These are phyloP conservation scores for Stemphylium lycopersici DNA, from an alignment of 2,329 filamentous ascomycete species.

Conservation along the genomic window DNA sequence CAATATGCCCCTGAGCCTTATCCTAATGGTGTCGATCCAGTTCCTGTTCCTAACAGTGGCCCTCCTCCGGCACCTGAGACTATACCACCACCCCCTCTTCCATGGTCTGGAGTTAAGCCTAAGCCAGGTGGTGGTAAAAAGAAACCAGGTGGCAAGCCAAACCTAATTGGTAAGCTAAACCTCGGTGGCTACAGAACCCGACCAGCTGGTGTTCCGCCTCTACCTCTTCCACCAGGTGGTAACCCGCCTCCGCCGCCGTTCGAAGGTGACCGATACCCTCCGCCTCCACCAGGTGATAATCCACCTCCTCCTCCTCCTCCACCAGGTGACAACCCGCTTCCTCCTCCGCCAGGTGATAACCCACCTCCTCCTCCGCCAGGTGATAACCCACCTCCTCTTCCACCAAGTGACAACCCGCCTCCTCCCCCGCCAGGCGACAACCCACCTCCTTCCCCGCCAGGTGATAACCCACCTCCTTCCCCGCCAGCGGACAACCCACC, in stretches of 20 bases:
- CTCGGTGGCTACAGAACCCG: neutral
- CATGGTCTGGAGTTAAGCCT: neutral
- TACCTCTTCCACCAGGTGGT: neutral
- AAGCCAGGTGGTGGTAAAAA: neutral
- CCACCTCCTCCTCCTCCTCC: neutral
- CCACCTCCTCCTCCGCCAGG: no score
- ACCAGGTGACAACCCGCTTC: no score
- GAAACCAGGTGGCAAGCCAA: no score
- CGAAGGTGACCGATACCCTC: neutral
- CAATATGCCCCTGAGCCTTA: neutral
- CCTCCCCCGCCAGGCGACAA: neutral
- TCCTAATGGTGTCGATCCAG: neutral
- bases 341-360: neutral
- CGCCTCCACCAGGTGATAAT: neutral
- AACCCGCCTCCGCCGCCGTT: neutral
- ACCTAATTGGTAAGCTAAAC: no score
- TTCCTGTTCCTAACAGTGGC: neutral
- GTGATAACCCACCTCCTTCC: neutral
- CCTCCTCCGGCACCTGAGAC: neutral
- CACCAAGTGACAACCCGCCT: neutral
- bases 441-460: neutral
- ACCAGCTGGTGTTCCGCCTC: neutral
- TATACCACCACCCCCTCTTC: neutral
- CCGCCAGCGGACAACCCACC: neutral
- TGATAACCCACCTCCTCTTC: neutral